Conservation (phyloP, 805 yeast species). For the Kuraishia hungarica region DNA sequence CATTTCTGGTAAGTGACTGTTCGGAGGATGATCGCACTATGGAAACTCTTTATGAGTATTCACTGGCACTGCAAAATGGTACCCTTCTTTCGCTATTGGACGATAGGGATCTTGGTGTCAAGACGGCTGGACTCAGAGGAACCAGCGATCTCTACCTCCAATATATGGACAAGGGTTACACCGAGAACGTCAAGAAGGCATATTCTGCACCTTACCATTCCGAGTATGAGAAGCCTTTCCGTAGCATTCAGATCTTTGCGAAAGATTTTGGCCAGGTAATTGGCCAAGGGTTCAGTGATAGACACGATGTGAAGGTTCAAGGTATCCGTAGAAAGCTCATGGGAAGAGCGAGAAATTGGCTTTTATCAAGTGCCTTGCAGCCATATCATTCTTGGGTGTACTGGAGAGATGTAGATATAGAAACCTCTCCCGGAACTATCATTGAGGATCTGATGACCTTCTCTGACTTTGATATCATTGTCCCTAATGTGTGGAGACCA, state of each 20-base stretch:
- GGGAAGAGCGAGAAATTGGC: conserved; percentile 87
- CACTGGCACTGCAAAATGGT: conserved; percentile 65
- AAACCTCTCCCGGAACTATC: conserved; percentile 70
- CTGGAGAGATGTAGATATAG: conserved; percentile 86
- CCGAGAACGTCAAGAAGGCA: conserved; percentile 46
- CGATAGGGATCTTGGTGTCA: conserved; percentile 27
- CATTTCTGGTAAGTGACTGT: conserved; percentile 76
- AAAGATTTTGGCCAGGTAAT: conserved; percentile 79
- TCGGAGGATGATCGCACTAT: conserved; percentile 58
- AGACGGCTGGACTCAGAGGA: conserved; percentile 33
- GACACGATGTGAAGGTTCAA: conserved; percentile 81
- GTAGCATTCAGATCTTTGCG: conserved; percentile 71
- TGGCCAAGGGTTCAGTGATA: conserved; percentile 77
- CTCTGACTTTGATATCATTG: conserved; percentile 54
- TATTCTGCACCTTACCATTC: conserved; percentile 61
- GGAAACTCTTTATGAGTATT: conserved; percentile 55
- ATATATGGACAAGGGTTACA: conserved; percentile 59
- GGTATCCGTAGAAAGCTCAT: conserved; percentile 76
- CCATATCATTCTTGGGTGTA: conserved; percentile 89
- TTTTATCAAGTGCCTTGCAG: conserved; percentile 61
- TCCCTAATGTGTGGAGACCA: conserved; percentile 96
- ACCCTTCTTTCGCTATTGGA: conserved; percentile 44
- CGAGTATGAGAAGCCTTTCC: conserved; percentile 59
- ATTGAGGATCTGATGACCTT: conserved; percentile 66
- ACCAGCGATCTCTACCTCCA: conserved; percentile 54